phyloP scores from a whole-genome alignment of 2,329 filamentous ascomycete genomes.

The Nakataea oryzae region DNA sequence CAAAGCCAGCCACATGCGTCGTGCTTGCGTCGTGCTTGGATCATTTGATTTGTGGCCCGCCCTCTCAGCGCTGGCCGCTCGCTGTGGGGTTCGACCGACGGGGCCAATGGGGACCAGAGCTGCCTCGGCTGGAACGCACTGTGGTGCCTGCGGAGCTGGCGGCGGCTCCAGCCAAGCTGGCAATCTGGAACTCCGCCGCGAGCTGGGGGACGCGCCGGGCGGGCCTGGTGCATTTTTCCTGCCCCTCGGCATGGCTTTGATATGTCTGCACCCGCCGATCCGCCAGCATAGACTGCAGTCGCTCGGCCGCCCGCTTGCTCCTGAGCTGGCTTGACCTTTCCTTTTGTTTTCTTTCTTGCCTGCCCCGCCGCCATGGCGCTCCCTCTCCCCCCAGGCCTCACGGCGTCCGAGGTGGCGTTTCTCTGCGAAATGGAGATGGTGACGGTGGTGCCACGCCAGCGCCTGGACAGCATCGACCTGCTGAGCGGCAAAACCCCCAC shows the following conservation, averaged over 20 bases:
- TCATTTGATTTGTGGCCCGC: not conserved
- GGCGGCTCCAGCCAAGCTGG: no score
- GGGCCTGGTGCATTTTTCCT: not conserved
- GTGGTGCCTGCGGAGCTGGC: no score
- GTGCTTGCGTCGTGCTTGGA: no score
- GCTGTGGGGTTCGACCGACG: not conserved
- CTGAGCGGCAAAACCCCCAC: conserved; percentile 67
- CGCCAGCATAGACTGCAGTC: not conserved
- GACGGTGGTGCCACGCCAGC: conserved; percentile 83
- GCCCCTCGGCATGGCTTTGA: not conserved
- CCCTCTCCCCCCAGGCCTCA: conserved; percentile 45
- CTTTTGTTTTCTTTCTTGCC: not conserved
- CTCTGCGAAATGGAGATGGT: conserved; percentile 96
- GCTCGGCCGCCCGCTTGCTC: no score
- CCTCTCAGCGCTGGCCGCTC: no score
- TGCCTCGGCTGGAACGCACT: not conserved
- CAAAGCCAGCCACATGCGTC: not conserved
- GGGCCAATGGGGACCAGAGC: no score
- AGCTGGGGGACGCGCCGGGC: no score
- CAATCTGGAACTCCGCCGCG: not conserved
- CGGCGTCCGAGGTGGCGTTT: conserved; percentile 86
- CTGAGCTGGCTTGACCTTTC: not conserved
- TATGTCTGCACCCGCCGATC: not conserved
- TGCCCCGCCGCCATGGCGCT: conserved; percentile 31
- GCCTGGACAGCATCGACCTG: conserved; percentile 75